Evolutionary conservation across 768 basidiomycete species (phyloP).

Genomic region (Clitopilus hobsonii): DNA sequence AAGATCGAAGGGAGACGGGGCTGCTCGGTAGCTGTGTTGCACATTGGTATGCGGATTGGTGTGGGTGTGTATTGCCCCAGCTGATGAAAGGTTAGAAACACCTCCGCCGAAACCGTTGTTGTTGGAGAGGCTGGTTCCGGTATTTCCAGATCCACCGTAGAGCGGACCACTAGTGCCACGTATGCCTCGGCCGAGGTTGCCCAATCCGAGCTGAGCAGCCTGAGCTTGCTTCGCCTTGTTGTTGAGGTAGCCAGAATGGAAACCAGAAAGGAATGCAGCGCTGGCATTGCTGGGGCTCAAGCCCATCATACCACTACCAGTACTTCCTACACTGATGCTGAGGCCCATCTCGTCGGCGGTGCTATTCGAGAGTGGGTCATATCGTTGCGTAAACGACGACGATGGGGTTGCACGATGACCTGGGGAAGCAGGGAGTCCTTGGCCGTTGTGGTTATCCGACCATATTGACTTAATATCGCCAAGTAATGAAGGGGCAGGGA

Average conservation of each 20-base stretch:
- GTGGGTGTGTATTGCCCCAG: conserved; percentile 31
- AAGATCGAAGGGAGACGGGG: conserved; percentile 41
- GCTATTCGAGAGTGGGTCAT: conserved; percentile 11
- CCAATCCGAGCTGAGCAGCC: conserved; percentile 22
- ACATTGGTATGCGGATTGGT: conserved; percentile 32
- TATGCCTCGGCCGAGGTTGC: conserved; percentile 24
- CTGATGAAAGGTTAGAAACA: conserved; percentile 22
- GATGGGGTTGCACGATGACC: conserved; percentile 43
- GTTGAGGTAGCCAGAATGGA: conserved; percentile 60
- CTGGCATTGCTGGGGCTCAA: conserved; percentile 69
- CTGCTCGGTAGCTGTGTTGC: conserved; percentile 34
- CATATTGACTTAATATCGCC: conserved; percentile 80
- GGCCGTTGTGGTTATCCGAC: conserved; percentile 45
- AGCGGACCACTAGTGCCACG: conserved; percentile 28
- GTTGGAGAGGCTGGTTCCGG: conserved; percentile 16
- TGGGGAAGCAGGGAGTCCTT: conserved; percentile 27
- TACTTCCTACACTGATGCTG: conserved; percentile 32
- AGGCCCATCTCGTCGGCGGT: conserved; percentile 26
- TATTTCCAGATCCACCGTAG: conserved; percentile 14
- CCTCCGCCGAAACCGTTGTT: conserved; percentile 24
- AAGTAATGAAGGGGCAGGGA: conserved; percentile 72
- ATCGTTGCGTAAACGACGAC: conserved; percentile 45
- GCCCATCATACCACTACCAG: conserved; percentile 33
- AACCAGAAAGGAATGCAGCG: conserved; percentile 74
- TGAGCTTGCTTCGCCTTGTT: conserved; percentile 39